Evolutionary conservation across 1,139 yeast genomes (phyloP).

Genomic region (Arxiozyma telluris): DNA sequence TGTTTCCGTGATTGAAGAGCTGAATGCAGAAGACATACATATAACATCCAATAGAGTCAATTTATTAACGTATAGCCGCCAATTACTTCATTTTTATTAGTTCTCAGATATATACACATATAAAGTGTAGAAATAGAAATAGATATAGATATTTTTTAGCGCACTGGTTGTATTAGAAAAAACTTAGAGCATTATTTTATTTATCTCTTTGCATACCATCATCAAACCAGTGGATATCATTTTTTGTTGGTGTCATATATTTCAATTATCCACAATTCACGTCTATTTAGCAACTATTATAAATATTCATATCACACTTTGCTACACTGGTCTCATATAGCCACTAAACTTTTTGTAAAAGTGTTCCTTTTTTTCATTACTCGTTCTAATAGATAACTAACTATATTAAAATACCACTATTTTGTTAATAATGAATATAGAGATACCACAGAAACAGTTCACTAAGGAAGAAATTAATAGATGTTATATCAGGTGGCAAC

Average conservation of each 20-base stretch:
- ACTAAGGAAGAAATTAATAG: conserved; percentile 31
- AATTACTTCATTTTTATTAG: background rate
- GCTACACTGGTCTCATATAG: background rate
- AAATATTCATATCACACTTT: background rate
- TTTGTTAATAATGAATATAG: conserved; percentile 16
- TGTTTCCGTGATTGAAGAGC: background rate
- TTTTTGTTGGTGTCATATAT: background rate
- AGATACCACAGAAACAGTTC: conserved; percentile 28
- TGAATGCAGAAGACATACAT: background rate
- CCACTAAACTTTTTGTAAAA: background rate
- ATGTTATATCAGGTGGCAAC: conserved; percentile 48
- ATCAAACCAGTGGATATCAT: background rate
- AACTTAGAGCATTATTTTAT: background rate
- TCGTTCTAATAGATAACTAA: background rate
- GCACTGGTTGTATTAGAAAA: background rate
- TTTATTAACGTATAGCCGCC: background rate
- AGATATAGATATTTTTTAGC: background rate
- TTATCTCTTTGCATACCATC: background rate
- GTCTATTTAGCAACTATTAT: background rate
- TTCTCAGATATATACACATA: background rate
- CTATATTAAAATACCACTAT: background rate
- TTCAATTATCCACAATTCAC: background rate
- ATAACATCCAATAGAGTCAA: background rate
- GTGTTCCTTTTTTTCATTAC: background rate
- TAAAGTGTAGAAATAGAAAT: too few relatives aligned